These are phyloP conservation scores for Lipomyces mesembrius DNA, from an alignment of 805 yeast genomes.

Conservation along the genomic window DNA sequence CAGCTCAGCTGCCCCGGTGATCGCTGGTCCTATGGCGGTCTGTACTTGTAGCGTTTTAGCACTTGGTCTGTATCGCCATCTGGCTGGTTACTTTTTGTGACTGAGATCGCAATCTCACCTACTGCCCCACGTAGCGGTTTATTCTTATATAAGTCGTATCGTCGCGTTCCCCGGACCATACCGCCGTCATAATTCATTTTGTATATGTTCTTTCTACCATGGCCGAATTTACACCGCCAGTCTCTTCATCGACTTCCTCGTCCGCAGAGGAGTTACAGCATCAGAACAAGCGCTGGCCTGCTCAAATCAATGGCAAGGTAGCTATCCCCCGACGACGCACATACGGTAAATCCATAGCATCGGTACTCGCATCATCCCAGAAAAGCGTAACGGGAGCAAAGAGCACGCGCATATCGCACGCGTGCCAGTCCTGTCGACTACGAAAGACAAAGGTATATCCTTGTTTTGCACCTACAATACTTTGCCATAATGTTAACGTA, in stretches of 20 bases:
- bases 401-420: slow-evolving; percentile 26
- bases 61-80: too few species aligned
- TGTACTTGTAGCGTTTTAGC: too few species aligned
- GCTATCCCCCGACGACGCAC: slow-evolving; percentile 4
- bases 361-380: neutral
- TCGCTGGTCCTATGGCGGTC: too few species aligned
- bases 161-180: too few species aligned
- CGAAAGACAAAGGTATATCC: slow-evolving; percentile 25
- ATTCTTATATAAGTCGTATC: too few species aligned
- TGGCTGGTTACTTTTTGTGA: too few species aligned
- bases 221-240: neutral
- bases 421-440: slow-evolving; percentile 31
- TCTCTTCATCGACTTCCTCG: neutral
- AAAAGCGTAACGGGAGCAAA: slow-evolving; percentile 5
- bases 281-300: neutral
- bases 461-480: neutral
- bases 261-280: neutral
- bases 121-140: too few species aligned
- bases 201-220: neutral
- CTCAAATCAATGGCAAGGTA: neutral
- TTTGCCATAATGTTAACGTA: neutral
- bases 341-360: neutral
- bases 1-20: too few species aligned
- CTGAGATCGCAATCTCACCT: too few species aligned
- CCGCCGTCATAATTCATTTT: too few species aligned